Evolutionary conservation across 2,329 filamentous ascomycete species (phyloP).

Genomic region (Dactylellina sp.): DNA sequence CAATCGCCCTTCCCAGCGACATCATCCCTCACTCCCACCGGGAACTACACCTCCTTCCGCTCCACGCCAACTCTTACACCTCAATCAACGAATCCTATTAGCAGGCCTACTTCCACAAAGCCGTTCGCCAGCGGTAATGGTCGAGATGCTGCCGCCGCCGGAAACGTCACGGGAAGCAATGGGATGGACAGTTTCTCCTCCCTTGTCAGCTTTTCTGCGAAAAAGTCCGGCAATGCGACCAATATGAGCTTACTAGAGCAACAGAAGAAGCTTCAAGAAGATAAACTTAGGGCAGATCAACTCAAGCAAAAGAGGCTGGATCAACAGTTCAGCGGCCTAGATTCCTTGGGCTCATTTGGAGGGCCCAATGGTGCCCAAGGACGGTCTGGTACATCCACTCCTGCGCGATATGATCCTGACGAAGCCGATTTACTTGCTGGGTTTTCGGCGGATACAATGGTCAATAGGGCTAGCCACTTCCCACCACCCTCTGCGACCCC

Average conservation of each 20-base stretch:
- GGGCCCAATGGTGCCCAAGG: conserved; percentile 66
- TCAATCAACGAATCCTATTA: conserved; percentile 27
- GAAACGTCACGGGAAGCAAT: conserved; percentile 66
- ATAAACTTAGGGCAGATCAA: conserved; percentile 78
- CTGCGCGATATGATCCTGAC: conserved; percentile 62
- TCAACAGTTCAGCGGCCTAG: conserved; percentile 61
- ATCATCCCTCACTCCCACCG: conserved; percentile 68
- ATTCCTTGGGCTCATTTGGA: conserved; percentile 78
- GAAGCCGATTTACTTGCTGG: conserved; percentile 75
- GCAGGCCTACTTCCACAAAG: conserved; percentile 64
- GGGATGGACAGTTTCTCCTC: conserved; percentile 81
- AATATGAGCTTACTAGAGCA: conserved; percentile 77
- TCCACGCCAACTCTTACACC: conserved; percentile 63
- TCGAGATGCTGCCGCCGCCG: conserved; percentile 63
- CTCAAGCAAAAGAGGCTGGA: conserved; percentile 79
- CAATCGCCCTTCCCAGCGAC: conserved; percentile 63
- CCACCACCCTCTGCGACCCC: conserved; percentile 68
- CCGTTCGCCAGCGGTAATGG: conserved; percentile 65
- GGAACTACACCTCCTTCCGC: conserved; percentile 68
- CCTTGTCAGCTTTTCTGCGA: conserved; percentile 74
- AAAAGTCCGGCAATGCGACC: conserved; percentile 67
- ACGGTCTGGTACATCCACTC: conserved; percentile 65
- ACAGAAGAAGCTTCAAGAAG: conserved; percentile 78
- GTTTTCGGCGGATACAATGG: conserved; percentile 74
- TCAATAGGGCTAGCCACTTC: conserved; percentile 75